Conservation (phyloP, 169 alveolate species). For the Plasmodium falciparum region DNA sequence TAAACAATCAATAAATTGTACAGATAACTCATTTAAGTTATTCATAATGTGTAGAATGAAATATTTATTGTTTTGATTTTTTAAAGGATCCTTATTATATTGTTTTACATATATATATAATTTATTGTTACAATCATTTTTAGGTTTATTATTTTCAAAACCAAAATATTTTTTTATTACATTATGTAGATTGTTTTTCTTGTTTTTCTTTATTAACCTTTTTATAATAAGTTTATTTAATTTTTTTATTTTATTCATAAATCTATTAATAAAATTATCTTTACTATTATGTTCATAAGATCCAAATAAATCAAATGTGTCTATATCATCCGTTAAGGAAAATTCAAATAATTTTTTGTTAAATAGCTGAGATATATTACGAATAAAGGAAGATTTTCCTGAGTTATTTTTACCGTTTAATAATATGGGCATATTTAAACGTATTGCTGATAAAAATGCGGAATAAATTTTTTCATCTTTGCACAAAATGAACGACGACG, state of each 20-base stretch:
- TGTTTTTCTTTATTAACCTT: slow-evolving; percentile 14
- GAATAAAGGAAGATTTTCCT: slow-evolving; percentile 80
- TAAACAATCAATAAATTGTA: slow-evolving; percentile 10
- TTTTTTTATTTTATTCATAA: slow-evolving; percentile 56
- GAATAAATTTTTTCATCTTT: slow-evolving; percentile 60
- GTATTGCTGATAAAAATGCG: slow-evolving; percentile 58
- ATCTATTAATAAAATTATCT: slow-evolving; percentile 23
- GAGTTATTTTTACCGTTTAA: slow-evolving; percentile 77
- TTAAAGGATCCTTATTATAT: not conserved
- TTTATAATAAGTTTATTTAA: slow-evolving; percentile 36
- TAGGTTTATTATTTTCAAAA: not conserved
- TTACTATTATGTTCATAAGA: slow-evolving; percentile 85
- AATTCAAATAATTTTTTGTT: slow-evolving; percentile 79
- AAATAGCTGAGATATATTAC: slow-evolving; percentile 56
- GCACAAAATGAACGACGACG: slow-evolving; percentile 17
- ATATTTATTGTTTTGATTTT: not conserved
- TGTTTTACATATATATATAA: too few relatives aligned
- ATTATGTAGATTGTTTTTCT: not conserved
- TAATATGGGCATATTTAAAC: slow-evolving; percentile 77
- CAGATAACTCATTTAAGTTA: slow-evolving; percentile 4
- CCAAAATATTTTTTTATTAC: not conserved
- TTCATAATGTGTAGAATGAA: slow-evolving; percentile 21
- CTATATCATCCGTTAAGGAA: slow-evolving; percentile 84
- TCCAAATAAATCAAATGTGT: slow-evolving; percentile 88
- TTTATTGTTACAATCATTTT: not conserved